Percentiles rank a stretch among this genome's conserved stretches.
phyloP scores from a whole-genome alignment of 257 asterid genomes.

The Solanum gracilifrons region DNA sequence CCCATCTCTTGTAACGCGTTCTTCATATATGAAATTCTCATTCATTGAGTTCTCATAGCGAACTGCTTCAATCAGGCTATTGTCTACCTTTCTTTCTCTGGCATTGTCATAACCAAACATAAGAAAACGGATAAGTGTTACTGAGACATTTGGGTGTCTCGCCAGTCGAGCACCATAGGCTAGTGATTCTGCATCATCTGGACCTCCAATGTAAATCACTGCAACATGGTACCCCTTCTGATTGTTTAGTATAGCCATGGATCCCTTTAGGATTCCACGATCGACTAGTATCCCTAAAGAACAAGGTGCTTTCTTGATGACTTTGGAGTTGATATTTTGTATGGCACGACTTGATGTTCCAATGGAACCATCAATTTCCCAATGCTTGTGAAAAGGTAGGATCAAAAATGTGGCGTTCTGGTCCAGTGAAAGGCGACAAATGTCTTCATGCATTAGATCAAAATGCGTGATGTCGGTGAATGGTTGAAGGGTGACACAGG shows the following conservation, averaged over 20 bases:
- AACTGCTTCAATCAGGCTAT: slow-evolving; percentile 43
- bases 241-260: slow-evolving; percentile 28
- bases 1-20: slow-evolving; percentile 62
- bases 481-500: slow-evolving; percentile 40
- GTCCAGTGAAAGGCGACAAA: slow-evolving; percentile 42
- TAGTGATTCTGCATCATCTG: slow-evolving; percentile 72
- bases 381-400: slow-evolving; percentile 67
- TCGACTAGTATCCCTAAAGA: slow-evolving; percentile 63
- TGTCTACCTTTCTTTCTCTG: slow-evolving; percentile 51
- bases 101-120: slow-evolving; percentile 49
- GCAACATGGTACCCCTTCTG: slow-evolving; percentile 42
- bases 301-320: slow-evolving; percentile 56
- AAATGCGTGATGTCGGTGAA: slow-evolving; percentile 42
- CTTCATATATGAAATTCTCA: slow-evolving; percentile 45
- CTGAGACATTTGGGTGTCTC: slow-evolving; percentile 33
- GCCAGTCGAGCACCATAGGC: slow-evolving; percentile 59
- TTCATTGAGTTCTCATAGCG: slow-evolving; percentile 43
- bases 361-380: slow-evolving; percentile 73
- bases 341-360: slow-evolving; percentile 32
- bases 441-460: slow-evolving; percentile 53
- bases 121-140: slow-evolving; percentile 54
- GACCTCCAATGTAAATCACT: slow-evolving; percentile 58
- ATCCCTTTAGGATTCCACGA: slow-evolving; percentile 38
- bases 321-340: slow-evolving; percentile 45
- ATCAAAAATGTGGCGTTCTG: slow-evolving; percentile 43